Conservation (phyloP, 1,139 yeast species). For the Pichia sp. region DNA sequence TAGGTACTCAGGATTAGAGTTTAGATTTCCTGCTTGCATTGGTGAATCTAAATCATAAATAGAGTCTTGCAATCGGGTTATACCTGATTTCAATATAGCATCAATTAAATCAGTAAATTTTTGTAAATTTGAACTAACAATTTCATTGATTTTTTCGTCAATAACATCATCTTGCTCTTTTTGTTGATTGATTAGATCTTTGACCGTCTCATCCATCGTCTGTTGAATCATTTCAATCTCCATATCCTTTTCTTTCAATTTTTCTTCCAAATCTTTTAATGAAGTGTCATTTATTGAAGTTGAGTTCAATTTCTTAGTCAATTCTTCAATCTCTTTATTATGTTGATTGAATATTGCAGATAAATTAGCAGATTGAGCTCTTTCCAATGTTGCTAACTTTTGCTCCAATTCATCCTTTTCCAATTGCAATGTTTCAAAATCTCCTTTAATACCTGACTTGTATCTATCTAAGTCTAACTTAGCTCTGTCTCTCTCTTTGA, state of each 20-base stretch:
- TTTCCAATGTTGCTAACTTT: conserved; percentile 55
- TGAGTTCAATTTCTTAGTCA: conserved; percentile 32
- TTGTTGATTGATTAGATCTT: conserved; percentile 50
- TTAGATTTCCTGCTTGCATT: conserved; percentile 77
- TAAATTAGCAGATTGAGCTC: conserved; percentile 59
- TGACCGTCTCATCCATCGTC: conserved; percentile 67
- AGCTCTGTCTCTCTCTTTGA: conserved; percentile 85
- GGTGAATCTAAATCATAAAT: conserved; percentile 69
- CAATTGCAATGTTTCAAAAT: conserved; percentile 58
- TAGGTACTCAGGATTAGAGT: conserved; percentile 66
- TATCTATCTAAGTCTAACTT: conserved; percentile 72
- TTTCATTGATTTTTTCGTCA: conserved; percentile 52
- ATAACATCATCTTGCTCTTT: conserved; percentile 46
- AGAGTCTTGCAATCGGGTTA: conserved; percentile 66
- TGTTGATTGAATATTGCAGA: conserved; percentile 56
- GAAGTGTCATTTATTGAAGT: conserved; percentile 16
- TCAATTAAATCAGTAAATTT: conserved; percentile 58
- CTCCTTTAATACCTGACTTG: conserved; percentile 58
- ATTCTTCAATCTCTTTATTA: conserved; percentile 42
- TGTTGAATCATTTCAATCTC: conserved; percentile 77
- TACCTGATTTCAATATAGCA: conserved; percentile 61
- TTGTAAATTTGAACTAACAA: conserved; percentile 40
- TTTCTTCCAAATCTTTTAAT: conserved; percentile 32
- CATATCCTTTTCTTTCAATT: conserved; percentile 61
- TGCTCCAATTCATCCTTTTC: conserved; percentile 57